Conservation (phyloP, 805 yeast genomes). For the Komagataella phaffii region DNA sequence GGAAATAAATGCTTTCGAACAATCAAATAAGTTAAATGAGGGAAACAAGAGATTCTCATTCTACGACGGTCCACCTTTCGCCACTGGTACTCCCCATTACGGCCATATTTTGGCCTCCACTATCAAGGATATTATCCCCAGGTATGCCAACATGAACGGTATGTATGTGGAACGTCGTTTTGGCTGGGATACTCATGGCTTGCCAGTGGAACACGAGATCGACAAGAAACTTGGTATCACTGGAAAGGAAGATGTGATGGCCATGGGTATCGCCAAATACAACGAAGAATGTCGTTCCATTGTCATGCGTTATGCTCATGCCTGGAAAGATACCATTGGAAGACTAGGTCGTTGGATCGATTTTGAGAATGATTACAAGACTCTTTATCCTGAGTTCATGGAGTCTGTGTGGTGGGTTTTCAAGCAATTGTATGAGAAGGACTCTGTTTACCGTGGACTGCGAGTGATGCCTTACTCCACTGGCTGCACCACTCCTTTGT, state of each 20-base stretch:
- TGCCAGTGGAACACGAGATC: conserved; percentile 96
- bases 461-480: conserved; percentile 99
- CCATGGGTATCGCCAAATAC: conserved; percentile 87
- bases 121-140: conserved; percentile 91
- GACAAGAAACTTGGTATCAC: conserved; percentile 93
- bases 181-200: conserved; percentile 99
- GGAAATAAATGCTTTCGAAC: conserved; percentile 88
- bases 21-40: conserved; percentile 68
- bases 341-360: conserved; percentile 99
- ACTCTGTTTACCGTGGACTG: conserved; percentile 84
- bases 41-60: conserved; percentile 83
- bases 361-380: conserved; percentile 95
- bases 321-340: conserved; percentile 88
- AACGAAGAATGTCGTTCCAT: conserved; percentile 91
- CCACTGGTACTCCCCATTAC: conserved; percentile 98
- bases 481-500: conserved; percentile 90
- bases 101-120: conserved; percentile 97
- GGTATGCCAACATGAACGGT: conserved; percentile 97
- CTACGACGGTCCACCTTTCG: conserved; percentile 99
- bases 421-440: conserved; percentile 74
- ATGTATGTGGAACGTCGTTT: conserved; percentile 92
- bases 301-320: conserved; percentile 93
- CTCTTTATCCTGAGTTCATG: conserved; percentile 92
- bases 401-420: conserved; percentile 99
- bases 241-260: conserved; percentile 89